Percentiles rank a stretch among this genome's conserved stretches.
phyloP scores from a whole-genome alignment of 2,329 filamentous ascomycete genomes.

The Phaeoacremonium minimum region DNA sequence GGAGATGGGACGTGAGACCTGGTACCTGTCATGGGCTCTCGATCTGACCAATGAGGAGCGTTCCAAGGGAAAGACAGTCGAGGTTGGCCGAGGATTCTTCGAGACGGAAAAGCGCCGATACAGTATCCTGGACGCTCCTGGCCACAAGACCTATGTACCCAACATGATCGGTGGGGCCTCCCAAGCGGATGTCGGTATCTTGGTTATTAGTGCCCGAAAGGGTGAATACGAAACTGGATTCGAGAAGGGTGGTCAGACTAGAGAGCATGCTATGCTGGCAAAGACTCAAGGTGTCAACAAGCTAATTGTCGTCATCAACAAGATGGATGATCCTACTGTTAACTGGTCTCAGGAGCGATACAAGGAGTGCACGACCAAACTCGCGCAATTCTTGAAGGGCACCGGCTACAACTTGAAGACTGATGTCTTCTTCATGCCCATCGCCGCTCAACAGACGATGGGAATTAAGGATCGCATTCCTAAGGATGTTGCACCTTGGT shows the following conservation, averaged over 20 bases:
- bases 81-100: constrained; percentile 93
- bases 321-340: constrained; percentile 98
- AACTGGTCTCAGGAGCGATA: constrained; percentile 93
- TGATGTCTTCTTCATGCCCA: constrained; percentile 92
- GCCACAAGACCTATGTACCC: constrained; percentile 96
- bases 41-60: constrained; percentile 97
- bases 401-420: constrained; percentile 93
- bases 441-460: constrained; percentile 80
- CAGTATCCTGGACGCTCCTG: constrained; percentile 93
- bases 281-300: constrained; percentile 99
- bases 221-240: constrained; percentile 99
- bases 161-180: constrained; percentile 97
- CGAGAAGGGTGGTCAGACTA: constrained; percentile 90
- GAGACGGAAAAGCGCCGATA: constrained; percentile 96
- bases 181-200: constrained; percentile 87
- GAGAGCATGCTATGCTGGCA: constrained; percentile 95
- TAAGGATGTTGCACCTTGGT: constrained; percentile 74
- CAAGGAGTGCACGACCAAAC: constrained; percentile 88
- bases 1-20: constrained; percentile 92
- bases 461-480: constrained; percentile 88
- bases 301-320: constrained; percentile 91
- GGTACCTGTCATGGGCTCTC: constrained; percentile 98
- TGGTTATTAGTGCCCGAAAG: constrained; percentile 95
- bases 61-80: constrained; percentile 94
- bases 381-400: constrained; percentile 81